phyloP scores from a whole-genome alignment of 805 yeast species.

The Limtongozyma cylindracea region DNA sequence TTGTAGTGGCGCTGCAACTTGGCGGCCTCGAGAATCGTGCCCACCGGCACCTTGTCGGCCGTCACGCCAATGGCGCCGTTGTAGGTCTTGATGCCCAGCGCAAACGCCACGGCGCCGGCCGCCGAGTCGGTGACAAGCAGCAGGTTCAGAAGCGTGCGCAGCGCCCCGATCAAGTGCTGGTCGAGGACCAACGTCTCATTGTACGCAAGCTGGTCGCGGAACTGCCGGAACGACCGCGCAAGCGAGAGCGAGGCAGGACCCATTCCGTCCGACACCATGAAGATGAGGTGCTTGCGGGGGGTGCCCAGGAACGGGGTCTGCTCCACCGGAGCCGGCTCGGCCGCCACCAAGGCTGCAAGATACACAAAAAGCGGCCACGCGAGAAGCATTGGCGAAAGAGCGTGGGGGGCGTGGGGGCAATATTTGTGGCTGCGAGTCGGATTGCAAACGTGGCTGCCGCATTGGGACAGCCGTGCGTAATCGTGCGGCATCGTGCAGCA shows the following conservation, averaged over 20 bases:
- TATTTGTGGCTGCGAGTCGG: too few relatives aligned
- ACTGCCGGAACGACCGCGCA: slow-evolving; percentile 54
- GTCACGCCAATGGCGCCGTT: slow-evolving; percentile 86
- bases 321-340: too few relatives aligned
- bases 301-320: too few relatives aligned
- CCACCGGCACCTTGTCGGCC: slow-evolving; percentile 48
- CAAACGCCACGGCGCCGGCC: slow-evolving; percentile 90
- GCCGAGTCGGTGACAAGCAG: slow-evolving; percentile 85
- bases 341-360: too few relatives aligned
- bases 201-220: slow-evolving; percentile 21
- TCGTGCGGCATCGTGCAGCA: too few relatives aligned
- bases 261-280: slow-evolving; percentile 90
- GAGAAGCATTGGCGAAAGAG: too few relatives aligned
- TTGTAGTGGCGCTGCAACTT: slow-evolving; percentile 54
- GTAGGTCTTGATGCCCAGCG: slow-evolving; percentile 63
- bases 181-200: slow-evolving; percentile 40
- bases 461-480: too few relatives aligned
- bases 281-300: slow-evolving; percentile 61
- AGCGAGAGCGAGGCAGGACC: slow-evolving; percentile 73
- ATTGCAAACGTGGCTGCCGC: too few relatives aligned
- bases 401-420: too few relatives aligned
- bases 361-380: too few relatives aligned
- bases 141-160: slow-evolving; percentile 57
- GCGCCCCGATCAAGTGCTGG: slow-evolving; percentile 50
- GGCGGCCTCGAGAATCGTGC: slow-evolving; percentile 72